phyloP scores from a whole-genome alignment of 345 rosid genomes.

The Mercurialis annua region DNA sequence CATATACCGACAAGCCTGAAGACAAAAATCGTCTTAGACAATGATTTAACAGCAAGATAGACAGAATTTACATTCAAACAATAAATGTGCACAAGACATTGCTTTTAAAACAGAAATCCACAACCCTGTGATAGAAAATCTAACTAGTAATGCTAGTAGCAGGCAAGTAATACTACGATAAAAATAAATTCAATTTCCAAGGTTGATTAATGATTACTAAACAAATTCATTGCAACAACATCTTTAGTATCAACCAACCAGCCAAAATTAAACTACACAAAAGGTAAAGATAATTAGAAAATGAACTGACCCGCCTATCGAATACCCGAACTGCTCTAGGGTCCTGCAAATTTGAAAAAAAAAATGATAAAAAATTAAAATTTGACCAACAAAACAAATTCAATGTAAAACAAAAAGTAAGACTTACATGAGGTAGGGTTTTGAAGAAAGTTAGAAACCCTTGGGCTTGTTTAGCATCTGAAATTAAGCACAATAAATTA shows the following conservation, averaged over 20 bases:
- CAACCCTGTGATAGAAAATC: too few relatives aligned
- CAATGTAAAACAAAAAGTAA: neutral
- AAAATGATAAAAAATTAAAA: slow-evolving; percentile 6
- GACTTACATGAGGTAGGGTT: slow-evolving; percentile 74
- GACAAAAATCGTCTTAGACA: too few relatives aligned
- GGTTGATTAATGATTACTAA: too few relatives aligned
- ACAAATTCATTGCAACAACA: too few relatives aligned
- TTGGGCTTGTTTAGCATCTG: slow-evolving; percentile 93
- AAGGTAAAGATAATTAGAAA: neutral
- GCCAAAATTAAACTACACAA: neutral
- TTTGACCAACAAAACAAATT: neutral
- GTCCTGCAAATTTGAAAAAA: slow-evolving; percentile 47
- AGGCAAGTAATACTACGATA: too few relatives aligned
- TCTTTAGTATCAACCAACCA: too few relatives aligned
- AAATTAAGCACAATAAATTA: neutral
- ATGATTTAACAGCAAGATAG: too few relatives aligned
- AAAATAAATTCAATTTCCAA: too few relatives aligned
- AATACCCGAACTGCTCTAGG: slow-evolving; percentile 78
- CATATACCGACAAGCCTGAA: too few relatives aligned
- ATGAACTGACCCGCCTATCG: slow-evolving; percentile 80
- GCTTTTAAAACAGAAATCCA: too few relatives aligned
- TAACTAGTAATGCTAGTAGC: neutral
- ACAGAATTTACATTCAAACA: too few relatives aligned
- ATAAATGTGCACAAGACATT: too few relatives aligned
- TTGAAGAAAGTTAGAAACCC: slow-evolving; percentile 96